A percentile compares a stretch with the other conserved stretches of the same genome.
These are phyloP conservation scores for Pythium brassicae DNA, from an alignment of 352 stramenopile species.

Conservation along the genomic window DNA sequence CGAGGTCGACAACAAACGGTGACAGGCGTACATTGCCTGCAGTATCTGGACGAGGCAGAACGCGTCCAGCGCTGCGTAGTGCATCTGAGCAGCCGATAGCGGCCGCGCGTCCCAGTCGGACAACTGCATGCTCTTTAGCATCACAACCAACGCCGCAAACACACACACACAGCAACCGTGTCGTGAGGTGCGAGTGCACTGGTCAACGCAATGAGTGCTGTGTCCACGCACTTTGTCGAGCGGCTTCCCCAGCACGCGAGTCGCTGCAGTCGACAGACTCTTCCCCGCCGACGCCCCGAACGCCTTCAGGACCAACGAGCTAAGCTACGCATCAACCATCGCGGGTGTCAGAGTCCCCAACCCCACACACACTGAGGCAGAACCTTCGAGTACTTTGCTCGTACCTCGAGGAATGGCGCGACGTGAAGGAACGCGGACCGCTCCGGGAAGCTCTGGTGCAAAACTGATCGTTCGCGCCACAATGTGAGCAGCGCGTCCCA, in stretches of 20 bases:
- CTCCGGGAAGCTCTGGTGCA: conserved; percentile 67
- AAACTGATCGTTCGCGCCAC: conserved; percentile 20
- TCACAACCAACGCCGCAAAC: background rate
- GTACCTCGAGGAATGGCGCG: conserved; percentile 42
- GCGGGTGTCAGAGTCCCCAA: background rate
- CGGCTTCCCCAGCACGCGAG: conserved; percentile 42
- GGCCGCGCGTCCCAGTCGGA: conserved; percentile 66
- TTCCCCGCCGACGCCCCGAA: conserved; percentile 26
- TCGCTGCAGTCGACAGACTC: conserved; percentile 37
- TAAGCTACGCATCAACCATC: conserved; percentile 23
- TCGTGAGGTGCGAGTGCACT: background rate
- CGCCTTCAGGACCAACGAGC: conserved; percentile 16
- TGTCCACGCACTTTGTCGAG: conserved; percentile 46
- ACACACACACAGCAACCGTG: background rate
- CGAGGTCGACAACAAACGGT: background rate
- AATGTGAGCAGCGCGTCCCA: background rate
- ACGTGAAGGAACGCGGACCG: conserved; percentile 29
- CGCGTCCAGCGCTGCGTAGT: conserved; percentile 65
- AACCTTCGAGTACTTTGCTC: background rate
- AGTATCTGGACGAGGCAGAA: conserved; percentile 54
- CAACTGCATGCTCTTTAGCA: conserved; percentile 48
- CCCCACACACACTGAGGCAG: background rate
- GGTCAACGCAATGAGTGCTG: background rate
- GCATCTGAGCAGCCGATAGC: conserved; percentile 36
- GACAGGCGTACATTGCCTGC: conserved; percentile 34